Base-by-base conservation (phyloP, 495 filamentous ascomycete species). In the Aspergillus panamensis region DNA sequence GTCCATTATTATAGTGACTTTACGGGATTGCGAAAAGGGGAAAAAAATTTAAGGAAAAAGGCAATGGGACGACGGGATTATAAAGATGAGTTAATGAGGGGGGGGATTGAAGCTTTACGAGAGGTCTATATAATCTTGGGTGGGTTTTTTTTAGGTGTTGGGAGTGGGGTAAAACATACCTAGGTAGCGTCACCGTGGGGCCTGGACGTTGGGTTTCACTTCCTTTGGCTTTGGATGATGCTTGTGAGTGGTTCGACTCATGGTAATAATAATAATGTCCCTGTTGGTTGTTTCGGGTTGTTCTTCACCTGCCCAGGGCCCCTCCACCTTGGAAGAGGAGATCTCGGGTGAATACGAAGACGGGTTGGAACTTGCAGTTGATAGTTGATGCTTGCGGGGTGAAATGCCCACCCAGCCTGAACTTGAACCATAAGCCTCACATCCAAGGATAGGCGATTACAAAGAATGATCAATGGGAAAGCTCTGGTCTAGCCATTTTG, bases 1-100 rank as follows among this genome's bases (percentile, higher is more conserved):
- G 61, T 92, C 90, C 77, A 96, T 92, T 55, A 49, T 77, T 9
- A 13, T 16, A 20, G 32, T 17, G 16, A 39, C 25, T 33, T 16
- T 48, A n/a, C 10, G 35, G 13, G 16, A 17, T 47, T 10, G 20
- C 20, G 43, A 29, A 3, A 53, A 53, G 43, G n/a, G n/a, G n/a
- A n/a, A n/a, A n/a, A n/a, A 40, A n/a, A 30, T 12, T 12, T 20
- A 13, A 31, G 17, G 39, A 25, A 31, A 9, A 14, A 8, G 32
- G 33, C 3, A 54, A 21, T 4, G 16, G 14, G 52, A 30, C n/a
- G 32, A 4, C 31, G 13, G 8, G 30, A 32, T 50, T 14, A 3
- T 30, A 29, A 48, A 14, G 30, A 25, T 25, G 20, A 48, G 8
- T 39, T 12, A 13, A 39, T n/a, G 14, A 39, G 5, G 35, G 35